Evolutionary conservation across 2,329 filamentous ascomycete species (phyloP).

Genomic region (Magnaporthiopsis rhizophila): DNA sequence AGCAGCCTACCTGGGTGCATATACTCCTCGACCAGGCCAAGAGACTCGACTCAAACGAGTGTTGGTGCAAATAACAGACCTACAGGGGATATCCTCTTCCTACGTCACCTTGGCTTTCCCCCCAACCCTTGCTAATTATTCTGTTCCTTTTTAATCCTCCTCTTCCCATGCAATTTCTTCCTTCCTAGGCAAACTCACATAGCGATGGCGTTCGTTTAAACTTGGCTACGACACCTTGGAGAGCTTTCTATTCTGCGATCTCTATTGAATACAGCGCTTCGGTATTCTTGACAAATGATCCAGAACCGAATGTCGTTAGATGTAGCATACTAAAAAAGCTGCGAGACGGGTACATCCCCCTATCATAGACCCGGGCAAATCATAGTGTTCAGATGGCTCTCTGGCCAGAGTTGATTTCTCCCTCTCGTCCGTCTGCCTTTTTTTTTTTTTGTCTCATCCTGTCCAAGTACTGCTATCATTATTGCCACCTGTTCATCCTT

Average conservation of each 20-base stretch:
- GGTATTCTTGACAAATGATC: neutral
- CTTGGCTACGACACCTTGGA: neutral
- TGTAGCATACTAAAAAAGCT: neutral
- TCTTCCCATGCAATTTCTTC: neutral
- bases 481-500: too few species aligned
- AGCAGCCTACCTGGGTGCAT: neutral
- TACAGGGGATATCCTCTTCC: neutral
- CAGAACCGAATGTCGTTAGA: neutral
- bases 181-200: conserved; percentile 12
- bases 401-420: too few species aligned
- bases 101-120: neutral
- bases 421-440: too few species aligned
- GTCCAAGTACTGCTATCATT: too few species aligned
- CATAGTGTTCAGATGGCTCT: neutral
- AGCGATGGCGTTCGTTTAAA: conserved; percentile 20
- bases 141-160: conserved; percentile 8
- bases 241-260: conserved; percentile 1
- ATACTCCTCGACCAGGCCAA: too few species aligned
- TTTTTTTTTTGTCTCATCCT: too few species aligned
- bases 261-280: neutral
- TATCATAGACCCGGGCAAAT: neutral
- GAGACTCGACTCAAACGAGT: neutral
- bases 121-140: conserved; percentile 1
- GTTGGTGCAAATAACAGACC: neutral
- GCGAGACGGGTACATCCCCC: neutral